A percentile compares a stretch with the other conserved stretches of the same genome.
Evolutionary conservation across 1,139 yeast genomes (phyloP).

Genomic region (Nakaseomyces sp.): DNA sequence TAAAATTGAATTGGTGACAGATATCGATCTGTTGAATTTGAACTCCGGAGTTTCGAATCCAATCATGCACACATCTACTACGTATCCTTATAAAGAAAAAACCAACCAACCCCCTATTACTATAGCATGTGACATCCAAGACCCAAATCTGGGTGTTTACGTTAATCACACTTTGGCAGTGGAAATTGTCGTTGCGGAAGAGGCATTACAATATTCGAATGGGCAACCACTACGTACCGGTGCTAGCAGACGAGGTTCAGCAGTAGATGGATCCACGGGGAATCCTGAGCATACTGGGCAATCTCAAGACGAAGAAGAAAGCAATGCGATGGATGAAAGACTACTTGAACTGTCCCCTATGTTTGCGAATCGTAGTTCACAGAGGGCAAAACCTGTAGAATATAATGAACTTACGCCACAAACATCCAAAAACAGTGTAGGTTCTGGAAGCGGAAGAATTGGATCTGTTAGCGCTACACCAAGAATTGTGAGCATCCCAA

Average conservation of each 20-base stretch:
- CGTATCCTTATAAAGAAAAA: slow-evolving; percentile 21
- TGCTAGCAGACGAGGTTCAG: slow-evolving; percentile 10
- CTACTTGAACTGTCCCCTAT: slow-evolving; percentile 37
- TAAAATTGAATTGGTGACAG: slow-evolving; percentile 65
- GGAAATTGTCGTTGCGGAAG: slow-evolving; percentile 93
- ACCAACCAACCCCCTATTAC: slow-evolving; percentile 37
- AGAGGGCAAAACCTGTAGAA: slow-evolving; percentile 15
- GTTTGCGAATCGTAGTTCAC: slow-evolving; percentile 32
- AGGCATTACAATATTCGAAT: slow-evolving; percentile 41
- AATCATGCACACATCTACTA: slow-evolving; percentile 30
- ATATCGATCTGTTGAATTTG: slow-evolving; percentile 47
- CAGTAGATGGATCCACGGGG: slow-evolving; percentile 13
- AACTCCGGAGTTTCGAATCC: slow-evolving; percentile 47
- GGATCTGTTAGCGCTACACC: slow-evolving; percentile 2
- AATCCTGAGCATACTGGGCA: neutral
- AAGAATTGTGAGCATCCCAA: slow-evolving; percentile 56
- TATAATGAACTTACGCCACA: slow-evolving; percentile 15
- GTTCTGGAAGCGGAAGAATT: slow-evolving; percentile 8
- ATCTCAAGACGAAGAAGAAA: slow-evolving; percentile 2
- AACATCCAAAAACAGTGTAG: slow-evolving; percentile 11
- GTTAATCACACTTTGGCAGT: slow-evolving; percentile 69
- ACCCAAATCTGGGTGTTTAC: slow-evolving; percentile 67
- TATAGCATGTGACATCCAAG: slow-evolving; percentile 72
- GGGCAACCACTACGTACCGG: slow-evolving; percentile 26
- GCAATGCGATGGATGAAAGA: slow-evolving; percentile 31